A percentile compares a stretch with the other conserved stretches of the same genome.
Evolutionary conservation across 2,329 filamentous ascomycete species (phyloP).

Genomic region (Colletotrichum agaves): DNA sequence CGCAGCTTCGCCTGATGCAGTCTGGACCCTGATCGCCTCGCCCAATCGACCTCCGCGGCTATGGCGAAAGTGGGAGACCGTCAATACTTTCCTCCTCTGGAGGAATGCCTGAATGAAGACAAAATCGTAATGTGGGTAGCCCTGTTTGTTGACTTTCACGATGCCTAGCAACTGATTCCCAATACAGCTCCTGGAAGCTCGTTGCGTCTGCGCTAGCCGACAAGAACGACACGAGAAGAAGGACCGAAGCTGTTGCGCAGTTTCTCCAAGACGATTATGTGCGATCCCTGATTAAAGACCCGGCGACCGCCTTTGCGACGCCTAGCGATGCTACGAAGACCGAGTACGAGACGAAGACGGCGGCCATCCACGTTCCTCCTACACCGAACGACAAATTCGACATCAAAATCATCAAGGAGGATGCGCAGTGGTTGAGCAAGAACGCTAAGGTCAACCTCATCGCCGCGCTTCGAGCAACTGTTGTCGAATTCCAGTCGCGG

Average conservation of each 20-base stretch:
- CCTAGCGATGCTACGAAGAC: conserved; percentile 72
- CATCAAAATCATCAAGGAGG: conserved; percentile 82
- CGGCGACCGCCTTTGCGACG: conserved; percentile 73
- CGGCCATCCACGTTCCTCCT: conserved; percentile 84
- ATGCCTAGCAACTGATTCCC: conserved; percentile 22
- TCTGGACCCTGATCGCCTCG: conserved; percentile 32
- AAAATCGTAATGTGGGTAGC: conserved; percentile 78
- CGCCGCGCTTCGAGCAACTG: conserved; percentile 80
- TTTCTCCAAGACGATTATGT: conserved; percentile 80
- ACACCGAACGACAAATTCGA: conserved; percentile 74
- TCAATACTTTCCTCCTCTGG: conserved; percentile 85
- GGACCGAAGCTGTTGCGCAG: conserved; percentile 65
- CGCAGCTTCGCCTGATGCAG: conserved; percentile 38
- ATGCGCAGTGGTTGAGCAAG: conserved; percentile 87
- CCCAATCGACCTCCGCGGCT: conserved; percentile 54
- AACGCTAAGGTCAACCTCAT: conserved; percentile 82
- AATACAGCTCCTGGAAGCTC: conserved; percentile 69
- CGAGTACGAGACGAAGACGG: conserved; percentile 84
- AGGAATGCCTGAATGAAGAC: conserved; percentile 85
- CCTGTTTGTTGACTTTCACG: conserved; percentile 15
- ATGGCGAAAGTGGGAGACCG: conserved; percentile 79
- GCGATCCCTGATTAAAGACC: conserved; percentile 73
- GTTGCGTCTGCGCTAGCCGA: conserved; percentile 68
- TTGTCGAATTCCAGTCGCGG: conserved; percentile 86
- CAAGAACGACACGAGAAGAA: conserved; percentile 64